Conservation (phyloP, 2,329 filamentous ascomycete genomes). For the Xylariaceae sp. region DNA sequence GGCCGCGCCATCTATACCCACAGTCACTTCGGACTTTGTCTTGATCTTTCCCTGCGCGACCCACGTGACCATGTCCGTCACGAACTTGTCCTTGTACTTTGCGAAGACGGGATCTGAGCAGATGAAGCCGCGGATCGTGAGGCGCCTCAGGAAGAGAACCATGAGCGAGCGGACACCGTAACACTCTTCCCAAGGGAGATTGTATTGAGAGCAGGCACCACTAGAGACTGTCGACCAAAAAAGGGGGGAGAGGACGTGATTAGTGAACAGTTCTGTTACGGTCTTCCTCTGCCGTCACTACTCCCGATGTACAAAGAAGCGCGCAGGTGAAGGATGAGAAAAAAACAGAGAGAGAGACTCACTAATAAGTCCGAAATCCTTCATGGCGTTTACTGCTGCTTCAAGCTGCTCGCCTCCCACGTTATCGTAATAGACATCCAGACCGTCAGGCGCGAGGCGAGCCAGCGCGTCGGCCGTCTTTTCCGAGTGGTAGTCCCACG, state of each 20-base stretch:
- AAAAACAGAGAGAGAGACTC: not conserved
- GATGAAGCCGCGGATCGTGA: slow-evolving; percentile 13
- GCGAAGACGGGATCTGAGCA: slow-evolving; percentile 3
- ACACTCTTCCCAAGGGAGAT: slow-evolving; percentile 6
- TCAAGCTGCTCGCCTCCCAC: slow-evolving; percentile 51
- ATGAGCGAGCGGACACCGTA: slow-evolving; percentile 10
- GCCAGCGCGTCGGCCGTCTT: slow-evolving; percentile 62
- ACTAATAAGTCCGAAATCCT: slow-evolving; percentile 11
- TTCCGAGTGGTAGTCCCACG: slow-evolving; percentile 89
- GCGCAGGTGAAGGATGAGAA: not conserved
- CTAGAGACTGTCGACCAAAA: slow-evolving; percentile 3
- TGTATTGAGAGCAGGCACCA: slow-evolving; percentile 13
- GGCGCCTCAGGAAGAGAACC: slow-evolving; percentile 11
- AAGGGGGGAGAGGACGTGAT: no score
- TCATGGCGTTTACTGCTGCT: slow-evolving; percentile 11
- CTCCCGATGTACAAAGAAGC: not conserved
- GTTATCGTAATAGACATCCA: slow-evolving; percentile 64
- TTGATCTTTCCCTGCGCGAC: slow-evolving; percentile 13
- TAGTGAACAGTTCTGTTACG: no score
- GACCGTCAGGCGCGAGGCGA: slow-evolving; percentile 66
- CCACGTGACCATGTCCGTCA: slow-evolving; percentile 4
- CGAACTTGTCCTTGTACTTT: not conserved
- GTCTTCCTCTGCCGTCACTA: no score
- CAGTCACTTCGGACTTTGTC: slow-evolving; percentile 3
- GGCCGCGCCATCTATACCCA: slow-evolving; percentile 2